Percentiles rank a stretch among this genome's conserved stretches.
These are phyloP conservation scores for Tylopilus sp. DNA, from an alignment of 768 basidiomycete species.

Conservation along the genomic window DNA sequence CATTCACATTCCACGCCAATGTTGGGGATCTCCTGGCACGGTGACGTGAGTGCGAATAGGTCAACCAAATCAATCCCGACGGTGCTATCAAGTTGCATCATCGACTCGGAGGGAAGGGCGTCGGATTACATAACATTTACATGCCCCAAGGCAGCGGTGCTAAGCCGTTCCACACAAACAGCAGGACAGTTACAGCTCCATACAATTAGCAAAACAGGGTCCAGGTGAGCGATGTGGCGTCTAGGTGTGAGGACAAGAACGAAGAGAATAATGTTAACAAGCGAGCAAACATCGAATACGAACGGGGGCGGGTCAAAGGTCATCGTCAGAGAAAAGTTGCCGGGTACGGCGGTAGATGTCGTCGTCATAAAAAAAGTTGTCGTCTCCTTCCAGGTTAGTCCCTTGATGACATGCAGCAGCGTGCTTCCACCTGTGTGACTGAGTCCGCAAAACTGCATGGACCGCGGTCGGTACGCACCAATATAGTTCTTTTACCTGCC, in stretches of 20 bases:
- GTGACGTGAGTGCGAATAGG: too few relatives aligned
- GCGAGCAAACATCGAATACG: neutral
- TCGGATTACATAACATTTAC: too few relatives aligned
- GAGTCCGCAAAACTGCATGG: constrained; percentile 3
- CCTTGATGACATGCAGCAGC: constrained; percentile 73
- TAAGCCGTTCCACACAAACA: neutral
- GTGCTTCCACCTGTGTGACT: constrained; percentile 69
- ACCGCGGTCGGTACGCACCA: constrained; percentile 49
- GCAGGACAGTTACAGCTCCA: neutral
- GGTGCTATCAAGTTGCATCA: too few relatives aligned
- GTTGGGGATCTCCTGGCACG: too few relatives aligned
- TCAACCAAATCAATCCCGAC: too few relatives aligned
- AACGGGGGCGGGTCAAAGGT: neutral
- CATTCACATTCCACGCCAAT: too few relatives aligned
- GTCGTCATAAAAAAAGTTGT: constrained; percentile 56
- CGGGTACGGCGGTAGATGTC: constrained; percentile 34
- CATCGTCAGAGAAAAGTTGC: constrained; percentile 5
- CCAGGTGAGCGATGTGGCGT: constrained; percentile 13
- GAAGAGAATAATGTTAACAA: constrained; percentile 10
- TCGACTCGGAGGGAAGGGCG: too few relatives aligned
- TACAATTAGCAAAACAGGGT: constrained; percentile 11
- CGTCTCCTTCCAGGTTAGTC: constrained; percentile 51
- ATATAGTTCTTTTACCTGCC: constrained; percentile 67
- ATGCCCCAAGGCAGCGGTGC: neutral
- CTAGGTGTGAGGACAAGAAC: constrained; percentile 2